phyloP scores from a whole-genome alignment of 192 early-diverging fungal species.

The Geranomyces variabilis region DNA sequence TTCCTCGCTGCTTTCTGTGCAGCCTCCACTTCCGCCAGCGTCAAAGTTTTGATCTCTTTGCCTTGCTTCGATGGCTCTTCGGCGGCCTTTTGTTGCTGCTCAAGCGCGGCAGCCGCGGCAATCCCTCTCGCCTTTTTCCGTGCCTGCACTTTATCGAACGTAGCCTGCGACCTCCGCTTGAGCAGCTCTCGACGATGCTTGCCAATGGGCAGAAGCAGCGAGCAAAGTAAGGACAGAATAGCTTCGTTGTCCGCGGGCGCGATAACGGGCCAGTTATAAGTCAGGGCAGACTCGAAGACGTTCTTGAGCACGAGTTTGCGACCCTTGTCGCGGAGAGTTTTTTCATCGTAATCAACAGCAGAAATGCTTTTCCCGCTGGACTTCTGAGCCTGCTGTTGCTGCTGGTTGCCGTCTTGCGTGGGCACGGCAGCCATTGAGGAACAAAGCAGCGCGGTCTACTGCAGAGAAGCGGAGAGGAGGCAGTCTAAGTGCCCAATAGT shows the following conservation, averaged over 20 bases:
- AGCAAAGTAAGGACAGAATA: slow-evolving; percentile 18
- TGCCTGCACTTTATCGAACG: not conserved
- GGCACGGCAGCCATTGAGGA: no score
- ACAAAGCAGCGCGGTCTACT: no score
- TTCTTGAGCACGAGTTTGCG: slow-evolving; percentile 22
- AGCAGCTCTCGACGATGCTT: not conserved
- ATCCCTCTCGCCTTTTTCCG: slow-evolving; percentile 7
- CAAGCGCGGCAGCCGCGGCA: not conserved
- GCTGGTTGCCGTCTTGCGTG: not conserved
- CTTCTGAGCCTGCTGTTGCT: not conserved
- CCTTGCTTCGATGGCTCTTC: not conserved
- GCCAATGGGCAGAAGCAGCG: slow-evolving; percentile 3
- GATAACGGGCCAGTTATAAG: slow-evolving; percentile 24
- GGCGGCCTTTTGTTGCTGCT: not conserved
- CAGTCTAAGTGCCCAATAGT: no score
- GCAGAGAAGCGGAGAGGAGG: no score
- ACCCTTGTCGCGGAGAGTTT: slow-evolving; percentile 10
- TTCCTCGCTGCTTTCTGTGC: slow-evolving; percentile 15
- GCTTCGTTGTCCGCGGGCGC: slow-evolving; percentile 9
- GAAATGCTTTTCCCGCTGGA: not conserved
- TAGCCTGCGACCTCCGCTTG: not conserved
- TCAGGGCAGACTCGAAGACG: slow-evolving; percentile 28
- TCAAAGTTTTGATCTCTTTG: not conserved
- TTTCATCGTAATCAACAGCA: slow-evolving; percentile 2
- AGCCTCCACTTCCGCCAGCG: slow-evolving; percentile 31